These are phyloP conservation scores for Starmerella ratchasimensis DNA, from an alignment of 805 yeast species.

Conservation along the genomic window DNA sequence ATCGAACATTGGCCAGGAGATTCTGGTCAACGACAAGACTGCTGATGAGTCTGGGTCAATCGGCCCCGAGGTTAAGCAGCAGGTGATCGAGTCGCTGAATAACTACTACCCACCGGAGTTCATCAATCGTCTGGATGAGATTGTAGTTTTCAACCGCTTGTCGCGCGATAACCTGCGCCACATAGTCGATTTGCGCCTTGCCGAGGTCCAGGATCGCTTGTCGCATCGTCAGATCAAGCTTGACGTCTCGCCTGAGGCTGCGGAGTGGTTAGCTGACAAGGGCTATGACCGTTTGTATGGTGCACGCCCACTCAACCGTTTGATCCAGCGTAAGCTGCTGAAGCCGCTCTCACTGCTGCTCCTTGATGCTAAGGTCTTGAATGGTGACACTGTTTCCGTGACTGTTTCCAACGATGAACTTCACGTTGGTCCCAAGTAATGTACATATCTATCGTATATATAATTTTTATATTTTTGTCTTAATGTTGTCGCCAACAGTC, in stretches of 20 bases:
- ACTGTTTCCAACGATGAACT: constrained; percentile 34
- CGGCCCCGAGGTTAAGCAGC: constrained; percentile 36
- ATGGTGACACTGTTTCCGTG: constrained; percentile 42
- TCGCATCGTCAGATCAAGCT: constrained; percentile 60
- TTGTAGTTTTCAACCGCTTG: constrained; percentile 82
- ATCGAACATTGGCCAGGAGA: constrained; percentile 89
- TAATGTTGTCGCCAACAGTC: no score
- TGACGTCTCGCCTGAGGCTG: constrained; percentile 46
- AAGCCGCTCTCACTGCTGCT: constrained; percentile 75
- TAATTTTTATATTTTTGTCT: no score
- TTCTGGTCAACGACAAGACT: constrained; percentile 47
- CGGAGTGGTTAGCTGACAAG: constrained; percentile 61
- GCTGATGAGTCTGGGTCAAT: constrained; percentile 44
- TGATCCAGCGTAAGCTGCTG: constrained; percentile 68
- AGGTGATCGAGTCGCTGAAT: constrained; percentile 57
- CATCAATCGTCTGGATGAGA: constrained; percentile 84
- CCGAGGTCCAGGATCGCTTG: constrained; percentile 68
- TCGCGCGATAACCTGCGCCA: constrained; percentile 59
- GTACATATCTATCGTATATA: no score
- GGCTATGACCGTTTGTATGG: constrained; percentile 92
- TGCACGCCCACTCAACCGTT: constrained; percentile 88
- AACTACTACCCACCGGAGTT: constrained; percentile 84
- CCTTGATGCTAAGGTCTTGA: constrained; percentile 63
- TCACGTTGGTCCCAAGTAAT: no score
- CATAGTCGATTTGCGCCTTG: constrained; percentile 73